Conservation (phyloP, 2,329 filamentous ascomycete species). For the Dendryphion nanum region DNA sequence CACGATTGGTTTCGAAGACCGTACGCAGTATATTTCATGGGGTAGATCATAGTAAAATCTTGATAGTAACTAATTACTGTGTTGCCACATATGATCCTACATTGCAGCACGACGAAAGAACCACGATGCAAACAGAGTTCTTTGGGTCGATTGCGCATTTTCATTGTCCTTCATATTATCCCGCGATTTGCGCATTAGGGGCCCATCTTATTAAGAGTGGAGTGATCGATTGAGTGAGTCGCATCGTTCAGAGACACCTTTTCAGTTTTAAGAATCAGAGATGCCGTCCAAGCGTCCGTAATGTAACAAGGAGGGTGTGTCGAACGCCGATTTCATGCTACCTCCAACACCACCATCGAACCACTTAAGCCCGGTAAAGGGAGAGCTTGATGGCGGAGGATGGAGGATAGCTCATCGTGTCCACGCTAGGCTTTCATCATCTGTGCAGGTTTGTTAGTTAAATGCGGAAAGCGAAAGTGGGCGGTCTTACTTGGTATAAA, state of each 20-base stretch:
- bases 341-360: conserved; percentile 64
- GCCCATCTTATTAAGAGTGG: no score
- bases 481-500: conserved; percentile 84
- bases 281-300: conserved; percentile 97
- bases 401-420: conserved; percentile 77
- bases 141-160: no score
- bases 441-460: conserved; percentile 48
- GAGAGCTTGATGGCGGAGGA: conserved; percentile 76
- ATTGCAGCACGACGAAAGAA: no score
- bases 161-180: no score
- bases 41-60: no score
- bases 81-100: no score
- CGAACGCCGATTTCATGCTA: conserved; percentile 98
- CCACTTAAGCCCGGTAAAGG: conserved; percentile 87
- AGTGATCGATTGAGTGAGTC: no score
- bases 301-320: conserved; percentile 97
- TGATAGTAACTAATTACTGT: no score
- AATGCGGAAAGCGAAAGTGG: neutral
- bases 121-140: no score
- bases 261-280: conserved; percentile 71
- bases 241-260: no score
- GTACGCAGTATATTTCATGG: neutral
- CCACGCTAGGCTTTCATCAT: conserved; percentile 99
- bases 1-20: conserved; percentile 11
- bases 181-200: no score